Conservation (phyloP, 2,329 filamentous ascomycete species). For the Aspergillus novofumigatus region DNA sequence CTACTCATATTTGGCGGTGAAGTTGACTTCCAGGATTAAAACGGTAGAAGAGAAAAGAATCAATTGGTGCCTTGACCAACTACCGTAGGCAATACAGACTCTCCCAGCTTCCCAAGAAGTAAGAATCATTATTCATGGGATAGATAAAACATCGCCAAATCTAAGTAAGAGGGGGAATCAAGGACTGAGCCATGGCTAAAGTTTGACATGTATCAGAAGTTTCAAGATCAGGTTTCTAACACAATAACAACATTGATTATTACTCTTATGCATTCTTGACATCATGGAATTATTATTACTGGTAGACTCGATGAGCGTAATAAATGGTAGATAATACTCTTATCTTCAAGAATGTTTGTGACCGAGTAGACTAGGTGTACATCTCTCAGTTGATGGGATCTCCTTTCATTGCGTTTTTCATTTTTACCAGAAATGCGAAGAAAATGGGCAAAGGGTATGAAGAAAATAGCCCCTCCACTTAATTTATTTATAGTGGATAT, state of each 20-base stretch:
- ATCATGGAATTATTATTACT: background rate
- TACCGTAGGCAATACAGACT: background rate
- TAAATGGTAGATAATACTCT: background rate
- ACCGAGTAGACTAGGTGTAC: too few species aligned
- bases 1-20: background rate
- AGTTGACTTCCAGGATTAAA: background rate
- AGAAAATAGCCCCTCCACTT: constrained; percentile 3
- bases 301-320: background rate
- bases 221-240: background rate
- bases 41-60: background rate
- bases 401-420: background rate
- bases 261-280: background rate
- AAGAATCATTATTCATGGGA: background rate
- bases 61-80: background rate
- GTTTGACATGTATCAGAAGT: background rate
- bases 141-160: background rate
- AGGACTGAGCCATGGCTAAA: background rate
- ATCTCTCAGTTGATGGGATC: background rate
- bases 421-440: background rate
- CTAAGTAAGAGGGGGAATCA: background rate
- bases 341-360: background rate
- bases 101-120: background rate
- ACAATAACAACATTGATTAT: background rate
- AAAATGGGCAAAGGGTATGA: background rate
- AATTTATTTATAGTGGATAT: constrained; percentile 19